Evolutionary conservation across 352 stramenopile genomes (phyloP), one percentile per base, ranked within the genome.

Genomic region (Pythium monospermum): DNA sequence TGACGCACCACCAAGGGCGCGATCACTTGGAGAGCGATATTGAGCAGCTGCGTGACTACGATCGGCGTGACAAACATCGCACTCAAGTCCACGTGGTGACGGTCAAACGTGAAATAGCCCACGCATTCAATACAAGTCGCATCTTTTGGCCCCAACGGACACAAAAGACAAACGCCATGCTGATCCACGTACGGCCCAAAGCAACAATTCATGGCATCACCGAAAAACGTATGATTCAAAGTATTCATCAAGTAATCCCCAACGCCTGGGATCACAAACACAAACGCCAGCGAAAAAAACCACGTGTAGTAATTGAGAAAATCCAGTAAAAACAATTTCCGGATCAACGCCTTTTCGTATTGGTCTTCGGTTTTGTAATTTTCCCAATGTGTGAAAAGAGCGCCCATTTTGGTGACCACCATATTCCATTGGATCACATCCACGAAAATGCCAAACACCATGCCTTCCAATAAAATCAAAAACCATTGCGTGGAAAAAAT

Each of bases 231-330:
- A 59, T 82, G 76, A 39, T 94, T 92, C 33, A 94, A 72, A 12
- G 71, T 76, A 59, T 95, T 95, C 38, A 80, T 95, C 39, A 95
- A 59, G 53, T 84, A 85, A 58, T 93, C 82, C 18, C 82, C 84
- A 27, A 87, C 69, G 18, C 82, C 81, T 1, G 84, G 82, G 39
- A 95, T 88, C 53, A 93, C 84, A 51, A 91, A 93, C 13, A 95
- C 69, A 56, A 95, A 95, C 13, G 84, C 82, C 28, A 95, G 76
- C 57, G 75, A 89, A 60, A 95, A 95, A 64, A 95, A 95, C 84
- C 84, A 95, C 49, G 83, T 95, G 66, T 92, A 95, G 69, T 95
- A 95, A 68, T 95, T 95, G 25, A 95, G 62, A 41, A 95, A 95
- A 43, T 95, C 84, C 22, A 95, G 57, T 35, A 91, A 31, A 38